Evolutionary conservation across 1,139 yeast genomes (phyloP), one percentile per base, ranked within the genome.

Genomic region (Pichia sp.): DNA sequence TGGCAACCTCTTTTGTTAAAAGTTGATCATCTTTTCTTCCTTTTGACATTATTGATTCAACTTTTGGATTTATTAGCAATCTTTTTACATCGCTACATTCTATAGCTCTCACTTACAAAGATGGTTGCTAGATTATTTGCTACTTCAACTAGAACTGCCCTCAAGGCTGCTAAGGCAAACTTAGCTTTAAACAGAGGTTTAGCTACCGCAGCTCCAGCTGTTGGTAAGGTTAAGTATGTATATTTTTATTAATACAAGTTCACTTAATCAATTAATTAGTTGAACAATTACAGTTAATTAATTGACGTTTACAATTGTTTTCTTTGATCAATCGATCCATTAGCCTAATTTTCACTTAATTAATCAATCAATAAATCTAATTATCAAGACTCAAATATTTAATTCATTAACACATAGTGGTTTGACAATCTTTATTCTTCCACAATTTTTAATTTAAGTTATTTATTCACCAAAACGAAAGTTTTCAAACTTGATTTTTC

Each of bases 221-320:
- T 75, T 69, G 97, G 97, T 80, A 83, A 86, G 73, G 89, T 89
- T 68, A 86, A 89, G 94, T 85, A 83, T 71, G 94, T 83, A 50
- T 45, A 10, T 28, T 18, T 18, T 18, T 18, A 18, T 18, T 18
- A 18, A 18, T 18, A 18, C 18, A 18, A 18, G 18, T 18, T 18
- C 18, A 18, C 18, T 18, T 18, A 18, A 18, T 18, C 18, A 18
- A 18, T 18, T 18, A 18, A 18, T 18, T 18, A 18, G 18, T 18
- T 18, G 18, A 18, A 18, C 18, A 18, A 30, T 30, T 30, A 8
- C 32, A 30, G 8, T 30, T 18, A 18, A 18, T 18, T 18, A 18
- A 18, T 18, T 18, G 18, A 18, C 18, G 18, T 18, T 18, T 18
- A 18, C 18, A 18, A 18, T 18, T 18, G 18, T 18, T 18, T 18